Base-by-base conservation (phyloP, 1,284 basidiomycete genomes). In the Puccinia novopanici region DNA sequence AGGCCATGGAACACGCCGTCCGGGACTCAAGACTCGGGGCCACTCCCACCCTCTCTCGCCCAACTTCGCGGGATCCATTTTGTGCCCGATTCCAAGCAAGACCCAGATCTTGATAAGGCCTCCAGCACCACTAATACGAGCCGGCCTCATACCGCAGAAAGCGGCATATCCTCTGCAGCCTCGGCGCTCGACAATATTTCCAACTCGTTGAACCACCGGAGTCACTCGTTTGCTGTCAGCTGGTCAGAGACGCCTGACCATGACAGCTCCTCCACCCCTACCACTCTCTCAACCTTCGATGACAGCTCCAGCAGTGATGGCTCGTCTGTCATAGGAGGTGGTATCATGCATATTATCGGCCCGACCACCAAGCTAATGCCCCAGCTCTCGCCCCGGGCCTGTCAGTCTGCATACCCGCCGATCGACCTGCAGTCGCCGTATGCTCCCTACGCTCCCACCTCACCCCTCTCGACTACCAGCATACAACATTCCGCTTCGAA, bases 361-460 rank as follows among this genome's bases (percentile, higher is more conserved):
- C 59, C 61, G 8, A 40, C 19, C 22, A 50, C 22, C 34, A 76
- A 63, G 48, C n/a, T n/a, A n/a, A 50, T 24, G 15, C 9, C 8
- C 6, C 75, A 52, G 42, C 48, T 77, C 6, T 77, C 75, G 24
- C 48, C 75, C 17, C 50, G 61, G 19, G 65, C 50, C 48, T 77
- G 75, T 68, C 61, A 77, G 37, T 30, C 75, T 22, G 75, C 65
- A 15, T 67, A 54, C 50, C 61, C 75, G 30, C 75, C 75, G 65
- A 77, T 77, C 8, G 50, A 77, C 48, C 22, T 68, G 27, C 24
- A 77, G 37, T 77, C 75, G 24, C 63, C 75, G 5, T 68, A 77
- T 24, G 75, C 75, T 22, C 75, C 75, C 2, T 57, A 77, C 52
- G 75, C 61, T 27, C 75, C 75, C 37, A 77, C 75, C 19, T 67